A percentile compares a stretch with the other conserved stretches of the same genome.
These are phyloP conservation scores for Pythium grandisporangium DNA, from an alignment of 352 stramenopile genomes.

Conservation along the genomic window DNA sequence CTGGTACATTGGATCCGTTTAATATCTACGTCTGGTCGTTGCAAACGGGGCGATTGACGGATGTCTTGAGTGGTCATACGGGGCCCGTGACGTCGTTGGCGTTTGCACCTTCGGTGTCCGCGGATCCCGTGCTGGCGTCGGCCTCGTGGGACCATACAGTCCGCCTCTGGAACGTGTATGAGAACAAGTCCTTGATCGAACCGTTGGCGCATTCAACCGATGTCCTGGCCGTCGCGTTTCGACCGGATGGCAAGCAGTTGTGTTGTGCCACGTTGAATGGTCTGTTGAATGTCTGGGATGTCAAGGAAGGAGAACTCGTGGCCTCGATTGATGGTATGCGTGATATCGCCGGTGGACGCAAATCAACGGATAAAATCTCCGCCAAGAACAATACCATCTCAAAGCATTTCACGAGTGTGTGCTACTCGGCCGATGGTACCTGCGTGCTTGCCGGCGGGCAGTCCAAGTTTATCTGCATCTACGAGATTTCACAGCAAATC, in stretches of 20 bases:
- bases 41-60: slow-evolving; percentile 94
- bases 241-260: slow-evolving; percentile 96
- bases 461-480: slow-evolving; percentile 99
- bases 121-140: slow-evolving; percentile 88
- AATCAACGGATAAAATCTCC: slow-evolving; percentile 72
- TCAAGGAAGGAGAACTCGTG: slow-evolving; percentile 92
- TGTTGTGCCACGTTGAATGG: slow-evolving; percentile 95
- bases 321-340: slow-evolving; percentile 94
- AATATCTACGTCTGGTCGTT: slow-evolving; percentile 98
- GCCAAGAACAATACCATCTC: slow-evolving; percentile 87
- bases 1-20: slow-evolving; percentile 94
- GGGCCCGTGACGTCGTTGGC: slow-evolving; percentile 93
- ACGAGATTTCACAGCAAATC: slow-evolving; percentile 92
- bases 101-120: slow-evolving; percentile 81
- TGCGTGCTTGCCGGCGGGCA: slow-evolving; percentile 96
- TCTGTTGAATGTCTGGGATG: slow-evolving; percentile 95
- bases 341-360: slow-evolving; percentile 93
- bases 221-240: slow-evolving; percentile 95
- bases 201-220: slow-evolving; percentile 94
- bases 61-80: slow-evolving; percentile 97
- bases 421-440: slow-evolving; percentile 97
- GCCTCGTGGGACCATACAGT: slow-evolving; percentile 98
- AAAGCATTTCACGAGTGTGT: slow-evolving; percentile 99
- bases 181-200: slow-evolving; percentile 92
- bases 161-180: slow-evolving; percentile 98